Evolutionary conservation across 345 rosid genomes (phyloP), one percentile per base, ranked within the genome.

Genomic region (Nephelium lappaceum): DNA sequence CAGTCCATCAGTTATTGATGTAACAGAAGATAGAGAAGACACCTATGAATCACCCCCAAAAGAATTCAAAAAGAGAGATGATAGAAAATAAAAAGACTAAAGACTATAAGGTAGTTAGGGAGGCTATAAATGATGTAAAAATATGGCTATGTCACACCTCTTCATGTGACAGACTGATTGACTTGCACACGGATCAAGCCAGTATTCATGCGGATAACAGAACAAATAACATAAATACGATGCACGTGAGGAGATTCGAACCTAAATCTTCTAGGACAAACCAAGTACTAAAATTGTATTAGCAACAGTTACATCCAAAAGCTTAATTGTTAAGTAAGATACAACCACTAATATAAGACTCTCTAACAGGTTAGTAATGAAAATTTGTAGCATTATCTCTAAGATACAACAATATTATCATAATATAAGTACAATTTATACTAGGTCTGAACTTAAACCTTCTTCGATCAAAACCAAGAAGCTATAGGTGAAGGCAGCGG

Each of bases 1-100:
- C 85, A 94, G 77, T 67, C 99, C 99, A 82, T 96, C 99, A 71
- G 89, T 77, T 76, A 94, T 91, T 71, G 98, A 96, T 79, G 99
- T 94, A 74, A 96, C 98, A n/a, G 97, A 81, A 77, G 97, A 90
- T 77, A 90, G 79, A 67, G n/a, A n/a, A n/a, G 99, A 71, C 67
- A 94, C 80, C 94, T 92, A 90, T 45, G 58, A 78, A 75, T 5
- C 75, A 61, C 15, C 47, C 38, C 49, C 47, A 68, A 74, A 31
- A 31, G 23, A 76, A 58, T 47, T 67, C 38, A n/a, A 60, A 49
- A 9, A 66, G 67, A n/a, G 36, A 43, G 27, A 31, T 24, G 27
- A 43, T 11, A 24, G 36, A 31, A 31, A 31, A 31, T 31, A 27
- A 11, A 23, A 24, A 23, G 36, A 15, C 36, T 21, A 21, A 25